Conservation (phyloP, 345 rosid species). For the Hibiscus tridactylites region DNA sequence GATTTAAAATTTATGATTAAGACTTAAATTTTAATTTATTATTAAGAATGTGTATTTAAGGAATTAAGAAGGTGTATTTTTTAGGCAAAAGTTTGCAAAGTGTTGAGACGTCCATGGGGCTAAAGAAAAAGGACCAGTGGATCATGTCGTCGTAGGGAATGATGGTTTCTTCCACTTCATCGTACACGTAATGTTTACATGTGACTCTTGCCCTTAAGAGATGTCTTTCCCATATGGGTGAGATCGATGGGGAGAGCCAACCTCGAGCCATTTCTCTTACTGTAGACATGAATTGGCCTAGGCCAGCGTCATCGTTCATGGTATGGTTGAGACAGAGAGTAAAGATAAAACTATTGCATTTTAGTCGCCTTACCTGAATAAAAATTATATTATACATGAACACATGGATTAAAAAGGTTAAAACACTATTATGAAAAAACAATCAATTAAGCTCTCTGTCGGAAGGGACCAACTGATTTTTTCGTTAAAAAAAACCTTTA, state of each 20-base stretch:
- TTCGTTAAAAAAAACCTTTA: no score
- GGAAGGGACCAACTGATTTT: no score
- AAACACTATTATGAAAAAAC: no score
- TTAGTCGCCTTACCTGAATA: not conserved
- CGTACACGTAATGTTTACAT: conserved; percentile 37
- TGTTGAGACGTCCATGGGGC: conserved; percentile 24
- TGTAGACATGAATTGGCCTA: conserved; percentile 30
- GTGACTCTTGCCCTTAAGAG: conserved; percentile 31
- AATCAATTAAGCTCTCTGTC: no score
- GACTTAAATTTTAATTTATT: no score
- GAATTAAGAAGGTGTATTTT: no score
- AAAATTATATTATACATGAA: no score
- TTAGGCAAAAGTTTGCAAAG: conserved; percentile 26
- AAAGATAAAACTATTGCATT: conserved; percentile 35
- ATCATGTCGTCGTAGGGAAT: conserved; percentile 18
- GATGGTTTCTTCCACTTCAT: conserved; percentile 17
- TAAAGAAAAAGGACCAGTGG: conserved; percentile 46
- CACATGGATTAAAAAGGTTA: no score
- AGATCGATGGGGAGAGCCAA: conserved; percentile 16
- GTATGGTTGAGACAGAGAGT: conserved; percentile 40
- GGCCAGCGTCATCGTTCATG: conserved; percentile 37
- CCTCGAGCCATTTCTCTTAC: conserved; percentile 41
- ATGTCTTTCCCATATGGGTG: conserved; percentile 44
- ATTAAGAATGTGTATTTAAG: no score
- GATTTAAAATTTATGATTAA: no score